Base-by-base conservation (phyloP, 495 filamentous ascomycete genomes). In the Penicillium steckii region DNA sequence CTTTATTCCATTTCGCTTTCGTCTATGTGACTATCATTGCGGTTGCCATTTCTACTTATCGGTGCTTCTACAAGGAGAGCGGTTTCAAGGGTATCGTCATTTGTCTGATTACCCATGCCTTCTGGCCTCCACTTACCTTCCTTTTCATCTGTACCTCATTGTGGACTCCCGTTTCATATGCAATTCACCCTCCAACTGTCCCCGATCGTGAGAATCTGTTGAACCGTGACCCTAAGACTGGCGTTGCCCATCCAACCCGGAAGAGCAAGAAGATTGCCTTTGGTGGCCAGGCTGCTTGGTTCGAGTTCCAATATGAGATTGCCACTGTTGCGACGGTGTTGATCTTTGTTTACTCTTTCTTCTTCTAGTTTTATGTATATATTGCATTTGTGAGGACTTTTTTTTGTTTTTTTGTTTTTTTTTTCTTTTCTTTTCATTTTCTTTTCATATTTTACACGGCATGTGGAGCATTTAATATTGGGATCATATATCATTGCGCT, bases 91-190 rank as follows among this genome's bases (percentile, higher is more conserved):
- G 61, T 6, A 50, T 68, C 6, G 58, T 75, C 6, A 43, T 72
- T 18, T 75, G 67, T 41, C 57, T 75, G 25, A 64, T 78, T 32
- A 78, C 74, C 0, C 74, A 78, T 60, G 71, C 70, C 15, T 75
- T 73, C 67, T 77, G 74, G 75, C 75, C 75, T 1, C 75, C 75
- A 0, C 45, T 71, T 21, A 59, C 67, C 1, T 76, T 71, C 58
- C 49, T 74, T 21, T 70, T 66, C 52, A 55, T 70, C 25, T 66
- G 62, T 50, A 64, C 67, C 15, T 71, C 63, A 8, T 52, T 76
- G 40, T 74, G 69, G 52, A 70, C 67, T 0, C 75, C 73, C 0
- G 65, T 77, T 27, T 54, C 61, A 6, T 79, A 79, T 44, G 69
- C 70, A 4, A 74, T 79, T 23, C 64, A 69, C 43, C 75, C 75